Evolutionary conservation across 129 eudicot genomes (phyloP), one percentile per base, ranked within the genome.

Genomic region (Lonicera japonica): DNA sequence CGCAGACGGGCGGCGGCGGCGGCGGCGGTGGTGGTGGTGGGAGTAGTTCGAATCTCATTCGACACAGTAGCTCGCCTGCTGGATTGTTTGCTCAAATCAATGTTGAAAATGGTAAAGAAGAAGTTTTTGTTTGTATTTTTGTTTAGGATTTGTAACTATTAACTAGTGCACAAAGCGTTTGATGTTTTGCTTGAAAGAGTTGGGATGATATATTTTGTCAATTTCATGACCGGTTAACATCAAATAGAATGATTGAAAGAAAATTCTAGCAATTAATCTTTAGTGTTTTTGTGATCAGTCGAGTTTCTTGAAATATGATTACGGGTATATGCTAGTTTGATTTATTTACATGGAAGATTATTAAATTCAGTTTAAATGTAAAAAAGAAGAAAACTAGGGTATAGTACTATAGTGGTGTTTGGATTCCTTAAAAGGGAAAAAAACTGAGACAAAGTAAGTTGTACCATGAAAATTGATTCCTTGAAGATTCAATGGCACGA

Each of bases 61-160:
- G 96, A 0, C 84, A 88, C 20, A 82, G 80, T 63, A 88, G 90
- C 69, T 85, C 87, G 4, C 96, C 96, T 1, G 94, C 96, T 58
- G 96, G 95, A 50, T 78, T 85, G 52, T 81, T 88, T 34, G 77
- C 70, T 56, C 73, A 83, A 55, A 68, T 92, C 25, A 79, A 82
- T 48, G 46, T 88, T 10, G 85, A 81, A 21, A 72, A 73, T 34
- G 99, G 98, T 88, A 82, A 58, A 0, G 18, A 29, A 29, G 6
- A 29, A 29, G 36, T 29, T 29, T 29, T 29, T 29, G 6, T 29
- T 29, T 2, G 6, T 29, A n/a, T 29, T 2, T 46, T 58, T 58
- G 14, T 58, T 13, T 21, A n/a, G 13, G 51, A 12, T 45, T 45
- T 3, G 3, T 45, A 12, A 11, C n/a, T 45, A 12, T 6, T 45